Conservation (phyloP, 805 yeast species). For the Nakazawaea sp. region DNA sequence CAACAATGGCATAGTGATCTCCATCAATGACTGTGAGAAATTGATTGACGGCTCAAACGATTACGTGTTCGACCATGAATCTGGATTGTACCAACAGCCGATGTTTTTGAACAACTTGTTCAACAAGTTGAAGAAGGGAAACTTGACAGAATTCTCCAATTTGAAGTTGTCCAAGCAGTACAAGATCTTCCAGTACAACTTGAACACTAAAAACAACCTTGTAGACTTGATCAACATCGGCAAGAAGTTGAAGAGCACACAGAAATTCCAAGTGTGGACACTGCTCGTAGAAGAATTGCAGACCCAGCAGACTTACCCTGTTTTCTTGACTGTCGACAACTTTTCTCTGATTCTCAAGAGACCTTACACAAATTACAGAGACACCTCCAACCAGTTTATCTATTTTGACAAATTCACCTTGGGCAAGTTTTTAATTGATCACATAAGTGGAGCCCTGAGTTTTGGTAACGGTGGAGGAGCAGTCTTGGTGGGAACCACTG, state of each 20-base stretch:
- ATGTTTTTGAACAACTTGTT: conserved; percentile 62
- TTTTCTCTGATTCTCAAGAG: conserved; percentile 54
- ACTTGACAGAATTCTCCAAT: conserved; percentile 29
- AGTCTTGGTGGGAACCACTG: conserved; percentile 55
- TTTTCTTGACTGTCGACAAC: conserved; percentile 67
- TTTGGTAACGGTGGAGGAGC: conserved; percentile 45
- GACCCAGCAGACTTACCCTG: conserved; percentile 45
- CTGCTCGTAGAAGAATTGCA: conserved; percentile 50
- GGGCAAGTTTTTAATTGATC: conserved; percentile 47
- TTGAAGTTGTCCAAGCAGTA: conserved; percentile 27
- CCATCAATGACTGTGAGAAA: conserved; percentile 53
- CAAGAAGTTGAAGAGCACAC: conserved; percentile 12
- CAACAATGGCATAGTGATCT: conserved; percentile 44
- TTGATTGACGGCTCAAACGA: conserved; percentile 72
- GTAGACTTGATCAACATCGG: conserved; percentile 33
- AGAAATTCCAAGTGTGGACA: conserved; percentile 38
- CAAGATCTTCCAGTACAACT: conserved; percentile 22
- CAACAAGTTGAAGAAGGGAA: conserved; percentile 41
- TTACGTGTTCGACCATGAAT: conserved; percentile 45
- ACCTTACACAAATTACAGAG: conserved; percentile 54
- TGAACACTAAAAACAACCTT: conserved; percentile 25
- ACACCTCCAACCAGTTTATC: conserved; percentile 47
- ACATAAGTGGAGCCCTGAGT: conserved; percentile 41
- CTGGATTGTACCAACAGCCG: conserved; percentile 63
- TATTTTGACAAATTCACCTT: conserved; percentile 59